Base-by-base conservation (phyloP, 176 grass and related monocot species). In the Oryza glumipatula region DNA sequence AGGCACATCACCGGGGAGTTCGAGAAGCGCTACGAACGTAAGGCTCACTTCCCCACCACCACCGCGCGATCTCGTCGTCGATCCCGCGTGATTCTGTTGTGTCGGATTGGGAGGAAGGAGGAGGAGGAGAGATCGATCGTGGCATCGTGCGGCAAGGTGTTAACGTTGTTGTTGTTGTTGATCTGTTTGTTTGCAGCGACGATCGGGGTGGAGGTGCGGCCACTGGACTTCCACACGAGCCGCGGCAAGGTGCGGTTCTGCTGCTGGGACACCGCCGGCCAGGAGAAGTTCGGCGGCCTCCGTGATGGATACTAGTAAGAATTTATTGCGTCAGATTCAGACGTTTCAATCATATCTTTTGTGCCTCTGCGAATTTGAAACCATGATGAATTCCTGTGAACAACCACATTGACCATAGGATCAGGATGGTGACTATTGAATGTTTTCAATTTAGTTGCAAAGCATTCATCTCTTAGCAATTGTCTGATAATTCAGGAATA, bases 231-330 rank as follows among this genome's bases (percentile, higher is more conserved):
- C 75, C 47, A 71, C 77, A 94, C 92, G 1, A 94, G 73, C 81
- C 83, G 69, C 22, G 89, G 92, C 49, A 89, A 85, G 46, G 65
- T 94, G 14, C 70, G 92, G 11, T 94, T 94, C 85, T 82, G 67
- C 49, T 94, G 89, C 86, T 94, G 92, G 89, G 89, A 94, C 67
- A 94, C 92, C 16, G 92, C 89, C 26, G 92, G 92, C 11, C 92
- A 94, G 74, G 92, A 94, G 66, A 94, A 89, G 79, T 94, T 94
- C 54, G 89, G 92, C 9, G 92, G 92, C 26, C 87, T 94, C 80
- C 85, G 89, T 36, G 92, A 94, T 74, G 92, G 92, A 72, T 94
- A 94, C 89, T 94, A 94, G 92, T 94, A 91, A 91, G 86, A 41
- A 9, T 28, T 82, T 1, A 7, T 47, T 38, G 1, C 5, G 9